Evolutionary conservation across 805 yeast genomes (phyloP), one percentile per base, ranked within the genome.

Genomic region (Wickerhamomyces xylosicus): DNA sequence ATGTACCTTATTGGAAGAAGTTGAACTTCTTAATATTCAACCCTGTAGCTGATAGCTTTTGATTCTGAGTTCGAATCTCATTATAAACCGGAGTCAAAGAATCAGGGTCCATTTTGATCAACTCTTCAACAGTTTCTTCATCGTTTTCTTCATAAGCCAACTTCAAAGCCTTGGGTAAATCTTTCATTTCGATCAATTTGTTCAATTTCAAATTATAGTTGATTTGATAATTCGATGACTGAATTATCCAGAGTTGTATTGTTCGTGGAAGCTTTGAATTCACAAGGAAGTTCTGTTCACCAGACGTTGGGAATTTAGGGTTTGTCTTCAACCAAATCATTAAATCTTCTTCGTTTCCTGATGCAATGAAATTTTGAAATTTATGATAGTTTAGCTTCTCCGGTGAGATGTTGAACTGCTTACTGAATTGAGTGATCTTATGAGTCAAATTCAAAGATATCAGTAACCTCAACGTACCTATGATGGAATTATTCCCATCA

Each of bases 401-500:
- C 13, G 4, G 7, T 5, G 33, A 17, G 19, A 31, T 31, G 6
- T 15, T 16, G 15, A 31, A 31, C 8, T 43, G 39, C 31, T 37
- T 40, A 16, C 27, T 18, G 11, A 43, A 36, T 27, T 40, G 36
- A 8, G 58, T 53, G 0, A 85, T 78, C 29, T 67, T 59, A 19
- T 67, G 55, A 10, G 60, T 44, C 47, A 81, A 85, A 18, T 70
- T 63, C 40, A 70, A 54, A 29, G 58, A 53, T 3, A 77, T 54
- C 25, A 81, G 48, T 22, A 61, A 53, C 11, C 52, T 50, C 5
- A 81, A 45, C 0, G 84, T 71, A 27, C 69, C 72, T 21, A 69
- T 56, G 0, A 74, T 54, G 0, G 46, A 40, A 25, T 7, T 25
- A 4, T 11, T 10, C 5, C n/a, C 8, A 17, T 37, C n/a, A 4